phyloP scores from a whole-genome alignment of 805 yeast species.

The Alloascoidea africana region DNA sequence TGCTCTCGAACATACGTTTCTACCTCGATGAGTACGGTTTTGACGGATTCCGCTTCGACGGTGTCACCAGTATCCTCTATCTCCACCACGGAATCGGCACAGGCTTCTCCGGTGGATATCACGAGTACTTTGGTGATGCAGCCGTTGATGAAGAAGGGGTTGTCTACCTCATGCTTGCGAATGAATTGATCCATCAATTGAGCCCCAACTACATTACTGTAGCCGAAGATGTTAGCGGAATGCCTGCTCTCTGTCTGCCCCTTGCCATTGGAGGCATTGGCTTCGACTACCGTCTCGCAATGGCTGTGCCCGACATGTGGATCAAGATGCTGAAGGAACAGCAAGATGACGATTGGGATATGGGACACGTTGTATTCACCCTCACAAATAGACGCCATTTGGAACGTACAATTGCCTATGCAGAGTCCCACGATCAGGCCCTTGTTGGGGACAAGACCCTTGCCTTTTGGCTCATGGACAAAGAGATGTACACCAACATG shows the following conservation, averaged over 20 bases:
- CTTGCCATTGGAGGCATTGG: constrained; percentile 75
- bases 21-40: constrained; percentile 72
- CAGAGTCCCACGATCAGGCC: constrained; percentile 96
- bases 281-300: constrained; percentile 82
- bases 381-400: constrained; percentile 78
- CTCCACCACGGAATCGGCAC: constrained; percentile 86
- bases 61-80: constrained; percentile 89
- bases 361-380: constrained; percentile 65
- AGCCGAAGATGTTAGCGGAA: constrained; percentile 96
- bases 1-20: constrained; percentile 71
- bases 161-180: constrained; percentile 82
- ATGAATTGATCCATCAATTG: constrained; percentile 48
- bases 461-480: constrained; percentile 98
- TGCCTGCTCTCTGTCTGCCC: constrained; percentile 85
- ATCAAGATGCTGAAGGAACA: constrained; percentile 79
- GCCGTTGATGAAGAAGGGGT: constrained; percentile 82
- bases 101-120: constrained; percentile 80
- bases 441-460: constrained; percentile 92
- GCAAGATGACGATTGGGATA: constrained; percentile 82
- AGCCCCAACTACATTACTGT: constrained; percentile 49
- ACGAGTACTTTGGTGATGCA: constrained; percentile 70
- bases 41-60: constrained; percentile 95
- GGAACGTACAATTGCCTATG: constrained; percentile 81
- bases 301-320: constrained; percentile 99
- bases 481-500: constrained; percentile 96